Percentiles rank a stretch among this genome's conserved stretches.
Conservation (phyloP, 495 filamentous ascomycete genomes). For the Tuber magnatum region DNA sequence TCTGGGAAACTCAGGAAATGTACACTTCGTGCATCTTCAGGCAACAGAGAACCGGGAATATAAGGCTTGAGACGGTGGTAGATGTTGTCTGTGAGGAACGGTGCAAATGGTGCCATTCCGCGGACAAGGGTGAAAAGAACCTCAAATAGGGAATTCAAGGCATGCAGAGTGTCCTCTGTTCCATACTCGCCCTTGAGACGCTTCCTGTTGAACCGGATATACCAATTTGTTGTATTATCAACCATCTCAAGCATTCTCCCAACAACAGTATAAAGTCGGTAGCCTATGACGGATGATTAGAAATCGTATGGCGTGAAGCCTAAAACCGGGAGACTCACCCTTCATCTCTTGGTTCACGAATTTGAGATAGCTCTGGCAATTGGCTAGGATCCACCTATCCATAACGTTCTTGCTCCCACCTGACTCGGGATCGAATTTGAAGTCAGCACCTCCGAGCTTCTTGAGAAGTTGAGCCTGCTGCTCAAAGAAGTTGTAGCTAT, state of each 20-base stretch:
- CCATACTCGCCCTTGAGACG: slow-evolving; percentile 91
- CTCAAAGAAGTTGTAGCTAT: slow-evolving; percentile 95
- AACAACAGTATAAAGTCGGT: slow-evolving; percentile 90
- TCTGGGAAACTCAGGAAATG: slow-evolving; percentile 90
- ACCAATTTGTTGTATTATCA: slow-evolving; percentile 98
- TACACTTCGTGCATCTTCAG: slow-evolving; percentile 69
- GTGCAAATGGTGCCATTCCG: slow-evolving; percentile 86
- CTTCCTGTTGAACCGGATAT: slow-evolving; percentile 97
- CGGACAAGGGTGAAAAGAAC: slow-evolving; percentile 82
- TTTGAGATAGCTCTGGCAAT: slow-evolving; percentile 81
- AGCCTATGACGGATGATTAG: slow-evolving; percentile 45
- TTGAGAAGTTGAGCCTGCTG: slow-evolving; percentile 89
- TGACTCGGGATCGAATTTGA: slow-evolving; percentile 71
- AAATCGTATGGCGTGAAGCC: not conserved
- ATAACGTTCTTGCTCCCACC: slow-evolving; percentile 81
- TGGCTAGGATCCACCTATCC: slow-evolving; percentile 93
- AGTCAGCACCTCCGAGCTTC: slow-evolving; percentile 75
- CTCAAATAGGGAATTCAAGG: slow-evolving; percentile 94
- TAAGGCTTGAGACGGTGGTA: slow-evolving; percentile 77
- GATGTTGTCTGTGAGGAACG: slow-evolving; percentile 92
- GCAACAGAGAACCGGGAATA: slow-evolving; percentile 58
- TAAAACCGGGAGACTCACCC: slow-evolving; percentile 45
- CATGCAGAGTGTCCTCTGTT: slow-evolving; percentile 77
- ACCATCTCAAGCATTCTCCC: slow-evolving; percentile 80
- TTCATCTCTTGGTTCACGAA: slow-evolving; percentile 96